phyloP scores from a whole-genome alignment of 768 basidiomycete species.

The Lactarius akahatsu region DNA sequence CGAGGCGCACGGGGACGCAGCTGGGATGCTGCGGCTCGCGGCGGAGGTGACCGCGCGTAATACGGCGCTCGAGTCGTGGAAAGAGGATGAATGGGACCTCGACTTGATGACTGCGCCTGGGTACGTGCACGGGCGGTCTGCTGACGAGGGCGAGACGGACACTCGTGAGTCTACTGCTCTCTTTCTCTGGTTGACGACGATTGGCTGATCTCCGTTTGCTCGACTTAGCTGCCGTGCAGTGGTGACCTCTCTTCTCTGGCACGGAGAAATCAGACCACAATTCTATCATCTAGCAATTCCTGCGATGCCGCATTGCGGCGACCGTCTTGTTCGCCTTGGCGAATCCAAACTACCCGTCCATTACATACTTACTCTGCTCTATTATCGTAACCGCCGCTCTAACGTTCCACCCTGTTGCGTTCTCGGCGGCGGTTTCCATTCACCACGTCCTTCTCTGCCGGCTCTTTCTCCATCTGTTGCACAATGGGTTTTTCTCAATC shows the following conservation, averaged over 20 bases:
- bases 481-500: slow-evolving; percentile 11
- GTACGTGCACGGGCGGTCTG: slow-evolving; percentile 25
- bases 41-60: slow-evolving; percentile 17
- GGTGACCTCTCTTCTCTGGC: not conserved
- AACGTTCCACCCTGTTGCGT: not conserved
- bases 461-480: not conserved
- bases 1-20: slow-evolving; percentile 10
- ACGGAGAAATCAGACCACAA: not conserved
- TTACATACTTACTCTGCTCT: slow-evolving; percentile 7
- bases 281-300: not conserved
- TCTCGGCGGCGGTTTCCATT: slow-evolving; percentile 3
- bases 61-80: slow-evolving; percentile 22
- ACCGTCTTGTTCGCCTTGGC: not conserved
- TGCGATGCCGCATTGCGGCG: not conserved
- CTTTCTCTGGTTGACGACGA: not conserved
- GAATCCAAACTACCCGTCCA: not conserved
- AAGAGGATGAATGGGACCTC: slow-evolving; percentile 29
- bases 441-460: not conserved
- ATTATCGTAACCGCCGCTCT: slow-evolving; percentile 9
- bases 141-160: slow-evolving; percentile 24
- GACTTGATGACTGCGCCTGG: slow-evolving; percentile 27
- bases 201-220: not conserved
- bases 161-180: slow-evolving; percentile 22
- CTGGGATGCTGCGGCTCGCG: slow-evolving; percentile 5
- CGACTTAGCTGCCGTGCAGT: slow-evolving; percentile 1